Evolutionary conservation across 2,329 filamentous ascomycete genomes (phyloP).

Genomic region (Ceratocystis huliohia): DNA sequence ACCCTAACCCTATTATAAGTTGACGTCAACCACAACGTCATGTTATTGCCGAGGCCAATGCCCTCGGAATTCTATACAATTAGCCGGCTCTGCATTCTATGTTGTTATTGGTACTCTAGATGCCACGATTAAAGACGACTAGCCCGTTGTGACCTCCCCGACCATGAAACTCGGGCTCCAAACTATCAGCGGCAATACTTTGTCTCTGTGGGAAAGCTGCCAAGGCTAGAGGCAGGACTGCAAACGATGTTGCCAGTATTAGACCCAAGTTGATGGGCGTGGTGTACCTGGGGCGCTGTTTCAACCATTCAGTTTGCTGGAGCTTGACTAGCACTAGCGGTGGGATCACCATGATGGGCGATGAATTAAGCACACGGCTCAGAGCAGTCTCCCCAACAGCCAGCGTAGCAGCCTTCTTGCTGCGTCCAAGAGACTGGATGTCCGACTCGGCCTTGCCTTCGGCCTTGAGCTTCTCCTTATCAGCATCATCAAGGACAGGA

Average conservation of each 20-base stretch:
- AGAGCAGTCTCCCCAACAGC: conserved; percentile 89
- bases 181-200: conserved; percentile 56
- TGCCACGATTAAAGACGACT: conserved; percentile 95
- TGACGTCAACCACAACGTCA: no score
- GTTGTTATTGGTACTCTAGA: conserved; percentile 37
- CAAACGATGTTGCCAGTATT: conserved; percentile 75
- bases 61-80: no score
- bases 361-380: conserved; percentile 83
- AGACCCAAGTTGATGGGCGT: conserved; percentile 75
- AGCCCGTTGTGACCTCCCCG: conserved; percentile 64
- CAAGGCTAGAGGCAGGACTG: conserved; percentile 77
- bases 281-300: conserved; percentile 56
- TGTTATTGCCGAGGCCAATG: no score
- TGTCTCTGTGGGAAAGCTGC: conserved; percentile 89
- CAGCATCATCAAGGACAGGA: conserved; percentile 59
- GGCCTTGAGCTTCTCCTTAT: conserved; percentile 45
- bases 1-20: no score
- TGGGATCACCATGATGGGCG: conserved; percentile 93
- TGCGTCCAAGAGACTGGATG: conserved; percentile 66
- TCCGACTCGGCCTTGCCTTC: conserved; percentile 53
- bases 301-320: conserved; percentile 73
- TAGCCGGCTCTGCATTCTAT: not conserved
- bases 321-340: conserved; percentile 73
- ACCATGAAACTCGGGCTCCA: conserved; percentile 80
- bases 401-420: conserved; percentile 71